Evolutionary conservation across 2,329 filamentous ascomycete genomes (phyloP).

Genomic region (Ambrosiella xylebori): DNA sequence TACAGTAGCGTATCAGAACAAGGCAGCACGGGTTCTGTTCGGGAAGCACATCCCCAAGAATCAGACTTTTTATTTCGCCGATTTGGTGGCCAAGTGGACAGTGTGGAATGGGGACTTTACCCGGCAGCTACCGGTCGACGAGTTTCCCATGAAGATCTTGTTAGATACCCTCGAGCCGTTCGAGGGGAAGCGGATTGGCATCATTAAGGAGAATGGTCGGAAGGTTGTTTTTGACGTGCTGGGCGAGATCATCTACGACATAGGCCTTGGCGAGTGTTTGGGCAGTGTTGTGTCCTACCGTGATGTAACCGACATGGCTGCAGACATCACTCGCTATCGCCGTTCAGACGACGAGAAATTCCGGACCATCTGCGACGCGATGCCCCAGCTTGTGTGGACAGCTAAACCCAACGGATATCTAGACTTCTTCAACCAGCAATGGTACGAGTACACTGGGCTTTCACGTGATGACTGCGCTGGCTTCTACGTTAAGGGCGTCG

Average conservation of each 20-base stretch:
- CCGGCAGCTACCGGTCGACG: constrained; percentile 34
- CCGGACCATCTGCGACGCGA: constrained; percentile 56
- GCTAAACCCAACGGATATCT: constrained; percentile 45
- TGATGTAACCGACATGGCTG: constrained; percentile 53
- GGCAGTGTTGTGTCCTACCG: constrained; percentile 56
- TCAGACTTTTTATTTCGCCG: constrained; percentile 21
- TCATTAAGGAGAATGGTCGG: constrained; percentile 36
- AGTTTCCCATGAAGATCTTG: constrained; percentile 50
- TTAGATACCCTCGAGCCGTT: constrained; percentile 45
- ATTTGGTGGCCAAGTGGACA: constrained; percentile 42
- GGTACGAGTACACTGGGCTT: constrained; percentile 64
- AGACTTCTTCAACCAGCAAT: constrained; percentile 63
- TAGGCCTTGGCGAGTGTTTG: constrained; percentile 51
- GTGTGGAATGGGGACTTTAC: constrained; percentile 52
- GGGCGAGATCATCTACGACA: constrained; percentile 51
- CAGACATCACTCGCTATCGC: constrained; percentile 52
- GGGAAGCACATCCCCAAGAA: constrained; percentile 22
- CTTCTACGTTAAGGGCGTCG: constrained; percentile 41
- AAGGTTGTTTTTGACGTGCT: constrained; percentile 45
- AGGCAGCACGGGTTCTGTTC: constrained; percentile 40
- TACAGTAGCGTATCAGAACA: constrained; percentile 56
- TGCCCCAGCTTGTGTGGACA: constrained; percentile 60
- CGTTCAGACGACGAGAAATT: constrained; percentile 58
- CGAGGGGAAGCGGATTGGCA: constrained; percentile 41
- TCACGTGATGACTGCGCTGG: constrained; percentile 45